Evolutionary conservation across 768 basidiomycete genomes (phyloP), one percentile per base, ranked within the genome.

Genomic region (Tulasnella calospora): DNA sequence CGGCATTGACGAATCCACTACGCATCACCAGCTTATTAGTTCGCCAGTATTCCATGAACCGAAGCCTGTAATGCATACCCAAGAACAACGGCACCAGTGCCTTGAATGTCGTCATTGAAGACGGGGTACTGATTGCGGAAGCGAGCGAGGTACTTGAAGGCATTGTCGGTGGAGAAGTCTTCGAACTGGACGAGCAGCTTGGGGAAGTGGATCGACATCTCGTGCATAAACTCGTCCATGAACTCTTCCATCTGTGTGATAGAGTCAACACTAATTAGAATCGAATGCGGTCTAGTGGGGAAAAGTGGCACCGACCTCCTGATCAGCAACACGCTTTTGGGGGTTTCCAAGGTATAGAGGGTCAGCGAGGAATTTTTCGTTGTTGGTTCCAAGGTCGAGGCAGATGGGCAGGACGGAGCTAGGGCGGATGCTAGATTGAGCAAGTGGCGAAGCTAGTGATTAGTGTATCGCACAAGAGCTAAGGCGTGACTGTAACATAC

Each of bases 91-190:
- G 94, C 93, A 27, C 95, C 96, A 2, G 96, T 98, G 61, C 92
- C 92, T 83, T 95, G 94, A 80, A 96, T 94, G 82, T 96, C 94
- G 81, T 97, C 95, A 83, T 95, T 95, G 87, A 95, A 95, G 44
- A 93, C 86, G 33, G 90, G 90, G 83, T 93, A 95, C 75, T 90
- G 87, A 80, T 91, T 84, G 77, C 93, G 89, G 86, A 92, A 95
- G 57, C 89, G 86, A 55, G 91, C 89, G 40, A 97, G 90, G 84
- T 94, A 96, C 75, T 88, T 86, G 87, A 98, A 98, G 0, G 96
- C 96, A 80, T 95, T 91, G 80, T 97, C 92, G 2, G 94, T 95
- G 41, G 94, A 91, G 86, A 96, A 98, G 86, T 98, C 95, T 90
- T 94, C 94, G 81, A 94, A 95, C 84, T 96, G 95, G 79, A 96